Base-by-base conservation (phyloP, 2,329 filamentous ascomycete genomes). In the Colletotrichum neosansevieriae region DNA sequence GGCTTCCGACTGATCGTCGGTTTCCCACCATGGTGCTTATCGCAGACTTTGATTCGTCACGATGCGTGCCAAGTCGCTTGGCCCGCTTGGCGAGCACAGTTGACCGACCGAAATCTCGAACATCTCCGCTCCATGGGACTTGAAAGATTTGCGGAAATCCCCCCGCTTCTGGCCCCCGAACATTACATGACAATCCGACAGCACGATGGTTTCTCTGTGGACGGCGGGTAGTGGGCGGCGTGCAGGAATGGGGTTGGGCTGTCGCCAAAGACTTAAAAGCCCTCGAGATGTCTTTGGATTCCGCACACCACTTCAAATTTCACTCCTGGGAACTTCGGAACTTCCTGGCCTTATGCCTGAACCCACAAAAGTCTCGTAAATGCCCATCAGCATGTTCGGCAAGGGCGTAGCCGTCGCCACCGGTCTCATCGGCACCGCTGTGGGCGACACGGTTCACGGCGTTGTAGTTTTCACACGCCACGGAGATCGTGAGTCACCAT, bases 391-490 rank as follows among this genome's bases (percentile, higher is more conserved):
- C n/a, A 34, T 19, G 12, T 32, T n/a, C 6, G 19, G n/a, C 4
- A 61, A 6, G 24, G 15, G 12, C 1, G 4, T 51, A 9, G 6
- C 12, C 4, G 19, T 11, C 15, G 6, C 2, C 2, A 21, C 51
- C 19, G 10, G 24, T 13, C 42, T 63, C 13, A 42, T 32, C 36
- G 74, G 74, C 15, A 71, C 70, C 2, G 73, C 72, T 2, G 76
- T 77, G 9, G 75, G 77, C 6, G 77, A 78, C 71, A 77, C 76
- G 0, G 72, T 78, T 12, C 77, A 76, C 38, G 77, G 77, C 24
- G 76, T 74, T 2, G 75, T 78, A 7, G 74, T 79, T 29, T 79
- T 78, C 63, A 74, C 71, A 44, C 77, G 77, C 21, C 77, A 79
- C 51, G 77, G 77, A 13, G 77, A 79, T 61, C 74, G 77, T 79